Evolutionary conservation across 108 stramenopile species (phyloP).

Genomic region (Discostella stelligeroides): DNA sequence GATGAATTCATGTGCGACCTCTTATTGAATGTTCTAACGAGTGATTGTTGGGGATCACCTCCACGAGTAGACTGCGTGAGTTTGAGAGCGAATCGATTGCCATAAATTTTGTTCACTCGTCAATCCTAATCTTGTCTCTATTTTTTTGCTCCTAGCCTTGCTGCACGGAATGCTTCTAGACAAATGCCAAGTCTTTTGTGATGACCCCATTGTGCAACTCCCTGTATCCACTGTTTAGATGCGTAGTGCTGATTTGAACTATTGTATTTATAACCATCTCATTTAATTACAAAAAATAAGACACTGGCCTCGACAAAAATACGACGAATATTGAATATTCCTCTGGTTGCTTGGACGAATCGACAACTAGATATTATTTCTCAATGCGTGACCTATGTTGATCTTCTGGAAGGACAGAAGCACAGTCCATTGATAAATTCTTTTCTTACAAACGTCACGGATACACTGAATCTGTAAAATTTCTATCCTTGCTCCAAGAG

Average conservation of each 20-base stretch:
- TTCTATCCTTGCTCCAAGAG: constrained; percentile 20
- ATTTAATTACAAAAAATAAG: too few relatives aligned
- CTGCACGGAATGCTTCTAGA: constrained; percentile 40
- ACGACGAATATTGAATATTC: too few relatives aligned
- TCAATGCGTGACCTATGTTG: too few relatives aligned
- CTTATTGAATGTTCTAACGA: constrained; percentile 32
- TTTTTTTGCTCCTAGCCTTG: constrained; percentile 13
- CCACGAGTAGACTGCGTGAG: constrained; percentile 37
- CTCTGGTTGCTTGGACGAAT: too few relatives aligned
- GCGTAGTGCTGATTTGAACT: too few relatives aligned
- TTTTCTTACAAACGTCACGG: constrained; percentile 7
- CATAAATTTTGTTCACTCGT: background rate
- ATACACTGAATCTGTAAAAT: constrained; percentile 17
- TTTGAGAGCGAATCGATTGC: background rate
- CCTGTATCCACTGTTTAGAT: too few relatives aligned
- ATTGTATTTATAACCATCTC: too few relatives aligned
- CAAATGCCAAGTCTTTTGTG: background rate
- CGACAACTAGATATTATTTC: too few relatives aligned
- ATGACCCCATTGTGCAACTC: too few relatives aligned
- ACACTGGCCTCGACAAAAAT: too few relatives aligned
- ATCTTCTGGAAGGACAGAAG: background rate
- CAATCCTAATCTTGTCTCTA: background rate
- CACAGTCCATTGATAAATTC: background rate
- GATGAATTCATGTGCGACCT: constrained; percentile 41
- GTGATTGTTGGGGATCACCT: constrained; percentile 48